Evolutionary conservation across 257 asterid species (phyloP).

Genomic region (Lycium ferocissimum): DNA sequence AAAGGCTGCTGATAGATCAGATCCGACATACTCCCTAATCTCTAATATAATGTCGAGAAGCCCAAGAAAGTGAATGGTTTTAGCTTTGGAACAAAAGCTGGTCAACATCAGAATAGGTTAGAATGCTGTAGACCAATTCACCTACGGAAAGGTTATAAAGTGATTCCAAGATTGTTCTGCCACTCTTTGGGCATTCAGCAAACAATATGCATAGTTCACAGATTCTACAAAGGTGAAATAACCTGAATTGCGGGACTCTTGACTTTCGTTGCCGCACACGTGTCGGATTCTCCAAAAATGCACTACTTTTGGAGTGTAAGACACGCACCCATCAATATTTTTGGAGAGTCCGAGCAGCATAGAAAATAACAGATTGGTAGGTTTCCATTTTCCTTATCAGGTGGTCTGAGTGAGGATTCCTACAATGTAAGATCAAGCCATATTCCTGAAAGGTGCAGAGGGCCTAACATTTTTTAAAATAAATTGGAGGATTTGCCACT

Average conservation of each 20-base stretch:
- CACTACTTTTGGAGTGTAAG: too few species aligned
- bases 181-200: background rate
- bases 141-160: background rate
- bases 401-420: background rate
- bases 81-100: background rate
- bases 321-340: too few species aligned
- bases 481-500: background rate
- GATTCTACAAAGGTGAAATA: background rate
- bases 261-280: too few species aligned
- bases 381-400: background rate
- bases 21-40: background rate
- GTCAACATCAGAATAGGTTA: background rate
- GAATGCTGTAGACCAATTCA: background rate
- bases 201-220: background rate
- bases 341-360: too few species aligned
- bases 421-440: background rate
- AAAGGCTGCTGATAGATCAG: conserved; percentile 8
- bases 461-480: background rate
- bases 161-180: background rate
- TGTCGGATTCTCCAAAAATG: too few species aligned
- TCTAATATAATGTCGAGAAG: background rate
- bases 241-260: too few species aligned
- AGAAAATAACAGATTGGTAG: background rate
- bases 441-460: background rate
- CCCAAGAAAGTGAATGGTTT: background rate